A percentile compares a stretch with the other conserved stretches of the same genome.
Conservation (phyloP, 345 rosid species). For the Eucalyptus coolabah region DNA sequence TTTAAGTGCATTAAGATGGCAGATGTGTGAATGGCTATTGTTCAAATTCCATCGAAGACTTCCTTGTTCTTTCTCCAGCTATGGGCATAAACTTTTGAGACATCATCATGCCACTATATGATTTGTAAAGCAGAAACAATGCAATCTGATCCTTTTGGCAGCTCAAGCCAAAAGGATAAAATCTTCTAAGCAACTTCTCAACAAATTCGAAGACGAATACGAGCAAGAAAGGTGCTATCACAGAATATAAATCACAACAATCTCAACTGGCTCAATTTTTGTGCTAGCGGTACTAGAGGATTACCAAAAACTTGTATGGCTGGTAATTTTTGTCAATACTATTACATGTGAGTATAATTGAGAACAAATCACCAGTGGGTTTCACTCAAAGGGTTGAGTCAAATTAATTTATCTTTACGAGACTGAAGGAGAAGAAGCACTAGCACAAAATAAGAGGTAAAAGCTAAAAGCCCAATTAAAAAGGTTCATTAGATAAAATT, state of each 20-base stretch:
- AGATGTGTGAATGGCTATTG: not conserved
- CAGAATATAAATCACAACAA: not conserved
- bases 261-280: not conserved
- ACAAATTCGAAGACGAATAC: not conserved
- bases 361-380: not conserved
- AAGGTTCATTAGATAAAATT: not conserved
- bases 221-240: not conserved
- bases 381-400: not conserved
- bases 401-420: not conserved
- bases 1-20: not conserved
- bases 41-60: not conserved
- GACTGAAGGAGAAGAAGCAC: not conserved
- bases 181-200: not conserved
- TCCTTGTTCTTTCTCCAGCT: not conserved
- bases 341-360: not conserved
- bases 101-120: not conserved
- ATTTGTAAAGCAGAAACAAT: not conserved
- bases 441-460: not conserved
- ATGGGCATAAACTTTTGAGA: not conserved
- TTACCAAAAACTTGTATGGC: not conserved
- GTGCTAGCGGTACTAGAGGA: not conserved
- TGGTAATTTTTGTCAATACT: not conserved
- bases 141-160: not conserved
- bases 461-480: not conserved
- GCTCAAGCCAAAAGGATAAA: not conserved